Evolutionary conservation across 2,329 filamentous ascomycete genomes (phyloP).

Genomic region (Aspergillus japonicus): DNA sequence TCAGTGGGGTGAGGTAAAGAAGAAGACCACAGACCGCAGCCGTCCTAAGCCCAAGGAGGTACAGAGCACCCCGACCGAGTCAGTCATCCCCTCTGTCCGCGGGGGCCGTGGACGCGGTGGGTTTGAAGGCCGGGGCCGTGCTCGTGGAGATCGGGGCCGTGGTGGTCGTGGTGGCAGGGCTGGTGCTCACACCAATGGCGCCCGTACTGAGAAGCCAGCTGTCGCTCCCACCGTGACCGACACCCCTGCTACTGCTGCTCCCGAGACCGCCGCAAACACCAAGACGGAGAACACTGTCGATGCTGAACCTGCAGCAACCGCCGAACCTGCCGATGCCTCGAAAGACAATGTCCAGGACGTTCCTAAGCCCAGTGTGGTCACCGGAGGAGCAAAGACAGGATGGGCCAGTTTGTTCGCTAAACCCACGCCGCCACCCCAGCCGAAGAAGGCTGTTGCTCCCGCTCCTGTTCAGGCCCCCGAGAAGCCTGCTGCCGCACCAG

Average conservation of each 20-base stretch:
- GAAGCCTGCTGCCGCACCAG: slow-evolving; percentile 20
- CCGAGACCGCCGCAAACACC: slow-evolving; percentile 26
- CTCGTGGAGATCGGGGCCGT: slow-evolving; percentile 50
- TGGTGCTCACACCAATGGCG: slow-evolving; percentile 44
- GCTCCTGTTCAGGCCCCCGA: slow-evolving; percentile 27
- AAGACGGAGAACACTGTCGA: slow-evolving; percentile 24
- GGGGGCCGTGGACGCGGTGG: slow-evolving; percentile 49
- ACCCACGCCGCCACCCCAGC: slow-evolving; percentile 53
- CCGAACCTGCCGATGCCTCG: slow-evolving; percentile 18
- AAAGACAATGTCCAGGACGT: slow-evolving; percentile 16
- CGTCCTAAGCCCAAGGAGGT: slow-evolving; percentile 49
- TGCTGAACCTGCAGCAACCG: slow-evolving; percentile 18
- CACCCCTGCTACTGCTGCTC: slow-evolving; percentile 18
- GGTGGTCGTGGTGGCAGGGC: slow-evolving; percentile 48
- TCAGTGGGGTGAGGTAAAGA: slow-evolving; percentile 55
- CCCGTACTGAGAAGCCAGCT: slow-evolving; percentile 37
- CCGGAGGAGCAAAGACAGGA: slow-evolving; percentile 45
- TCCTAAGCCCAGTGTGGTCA: slow-evolving; percentile 36
- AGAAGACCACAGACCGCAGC: slow-evolving; percentile 49
- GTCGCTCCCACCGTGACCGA: slow-evolving; percentile 14
- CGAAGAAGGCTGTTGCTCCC: slow-evolving; percentile 49
- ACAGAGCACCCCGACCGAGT: slow-evolving; percentile 35
- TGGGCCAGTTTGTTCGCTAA: slow-evolving; percentile 78
- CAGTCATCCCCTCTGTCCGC: slow-evolving; percentile 35
- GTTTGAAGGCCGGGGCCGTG: slow-evolving; percentile 47